Percentiles rank a stretch among this genome's conserved stretches.
phyloP scores from a whole-genome alignment of 345 rosid genomes.

The Linum tenue region DNA sequence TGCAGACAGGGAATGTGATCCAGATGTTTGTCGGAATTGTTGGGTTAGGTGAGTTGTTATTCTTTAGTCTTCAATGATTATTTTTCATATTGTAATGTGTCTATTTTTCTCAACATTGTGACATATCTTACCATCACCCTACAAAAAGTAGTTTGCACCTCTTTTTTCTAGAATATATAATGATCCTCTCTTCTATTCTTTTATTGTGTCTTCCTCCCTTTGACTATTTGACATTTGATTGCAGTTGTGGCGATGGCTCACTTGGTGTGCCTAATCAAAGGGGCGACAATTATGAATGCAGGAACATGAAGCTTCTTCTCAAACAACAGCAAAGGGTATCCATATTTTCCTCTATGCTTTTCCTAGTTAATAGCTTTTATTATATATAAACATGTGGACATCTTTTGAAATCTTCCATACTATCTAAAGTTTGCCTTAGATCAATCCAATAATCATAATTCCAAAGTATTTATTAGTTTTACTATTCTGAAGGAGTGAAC shows the following conservation, averaged over 20 bases:
- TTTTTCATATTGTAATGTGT: background rate
- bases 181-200: background rate
- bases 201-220: background rate
- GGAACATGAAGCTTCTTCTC: conserved; percentile 97
- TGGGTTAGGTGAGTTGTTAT: conserved; percentile 77
- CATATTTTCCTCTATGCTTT: background rate
- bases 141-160: background rate
- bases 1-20: conserved; percentile 99
- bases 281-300: conserved; percentile 97
- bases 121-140: background rate
- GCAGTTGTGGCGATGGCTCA: conserved; percentile 95
- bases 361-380: conserved; percentile 5
- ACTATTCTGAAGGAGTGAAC: too few relatives aligned
- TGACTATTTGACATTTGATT: conserved; percentile 19
- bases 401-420: background rate
- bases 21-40: conserved; percentile 98
- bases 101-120: too few relatives aligned
- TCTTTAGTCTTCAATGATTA: background rate
- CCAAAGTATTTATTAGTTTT: too few relatives aligned
- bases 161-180: background rate
- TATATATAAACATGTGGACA: background rate
- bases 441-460: too few relatives aligned
- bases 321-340: conserved; percentile 95
- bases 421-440: too few relatives aligned
- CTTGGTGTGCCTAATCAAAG: conserved; percentile 90